A percentile compares a stretch with the other conserved stretches of the same genome.
These are phyloP conservation scores for Platanus orientalis DNA, from an alignment of 164 flowering plant species.

Conservation along the genomic window DNA sequence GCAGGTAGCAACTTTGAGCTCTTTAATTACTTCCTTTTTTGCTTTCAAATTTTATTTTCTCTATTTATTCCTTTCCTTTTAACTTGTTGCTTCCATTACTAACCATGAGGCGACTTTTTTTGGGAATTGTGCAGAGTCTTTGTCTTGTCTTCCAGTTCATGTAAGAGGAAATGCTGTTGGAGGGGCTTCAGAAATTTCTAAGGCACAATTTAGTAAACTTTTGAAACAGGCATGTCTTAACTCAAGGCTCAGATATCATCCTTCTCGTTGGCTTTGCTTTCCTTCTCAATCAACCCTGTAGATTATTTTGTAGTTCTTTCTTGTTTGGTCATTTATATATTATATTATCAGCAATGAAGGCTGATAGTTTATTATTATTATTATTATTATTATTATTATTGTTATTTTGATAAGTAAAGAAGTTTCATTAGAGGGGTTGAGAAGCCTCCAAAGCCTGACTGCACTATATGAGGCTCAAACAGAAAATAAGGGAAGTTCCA, in stretches of 20 bases:
- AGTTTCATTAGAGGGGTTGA: too few species aligned
- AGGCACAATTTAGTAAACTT: constrained; percentile 46
- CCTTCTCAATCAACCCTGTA: neutral
- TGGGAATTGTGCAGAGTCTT: constrained; percentile 24
- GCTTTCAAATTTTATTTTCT: neutral
- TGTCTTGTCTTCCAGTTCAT: constrained; percentile 41
- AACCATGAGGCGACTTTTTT: neutral
- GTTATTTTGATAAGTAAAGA: too few species aligned
- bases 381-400: too few species aligned
- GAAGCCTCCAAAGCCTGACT: too few species aligned
- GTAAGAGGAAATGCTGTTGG: constrained; percentile 35
- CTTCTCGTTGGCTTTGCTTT: neutral
- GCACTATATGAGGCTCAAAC: too few species aligned
- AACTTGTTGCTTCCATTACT: neutral
- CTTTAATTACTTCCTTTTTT: neutral
- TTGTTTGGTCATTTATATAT: too few species aligned
- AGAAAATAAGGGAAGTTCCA: too few species aligned
- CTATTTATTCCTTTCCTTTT: neutral
- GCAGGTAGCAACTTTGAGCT: constrained; percentile 23
- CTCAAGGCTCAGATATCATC: neutral
- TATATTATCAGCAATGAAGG: too few species aligned
- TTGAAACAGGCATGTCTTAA: constrained; percentile 39
- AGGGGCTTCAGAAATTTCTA: constrained; percentile 36
- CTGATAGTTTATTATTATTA: too few species aligned
- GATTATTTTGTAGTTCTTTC: too few species aligned